These are phyloP conservation scores for Colletotrichum chrysophilum DNA, from an alignment of 2,329 filamentous ascomycete genomes.

Conservation along the genomic window DNA sequence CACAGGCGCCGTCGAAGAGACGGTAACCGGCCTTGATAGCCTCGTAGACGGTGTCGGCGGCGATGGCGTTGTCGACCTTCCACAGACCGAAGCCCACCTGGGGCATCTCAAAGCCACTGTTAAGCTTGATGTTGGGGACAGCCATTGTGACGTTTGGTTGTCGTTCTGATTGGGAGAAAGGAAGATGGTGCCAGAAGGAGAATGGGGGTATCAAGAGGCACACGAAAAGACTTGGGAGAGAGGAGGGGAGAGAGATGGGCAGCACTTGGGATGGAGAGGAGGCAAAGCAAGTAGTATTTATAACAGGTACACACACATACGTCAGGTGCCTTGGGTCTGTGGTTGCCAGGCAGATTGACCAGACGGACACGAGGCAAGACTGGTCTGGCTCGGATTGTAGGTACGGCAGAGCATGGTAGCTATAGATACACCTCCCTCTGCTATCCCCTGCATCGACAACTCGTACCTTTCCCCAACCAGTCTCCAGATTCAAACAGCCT, in stretches of 20 bases:
- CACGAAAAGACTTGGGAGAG: not conserved
- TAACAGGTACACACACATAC: not conserved
- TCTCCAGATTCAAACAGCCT: not conserved
- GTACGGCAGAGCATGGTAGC: not conserved
- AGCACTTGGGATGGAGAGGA: not conserved
- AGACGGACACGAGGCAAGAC: not conserved
- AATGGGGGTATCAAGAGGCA: not conserved
- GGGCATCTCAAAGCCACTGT: constrained; percentile 72
- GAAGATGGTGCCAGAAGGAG: not conserved
- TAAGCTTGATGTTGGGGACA: constrained; percentile 64
- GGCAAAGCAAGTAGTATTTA: constrained; percentile 8
- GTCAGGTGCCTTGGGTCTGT: not conserved
- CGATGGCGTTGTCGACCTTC: constrained; percentile 79
- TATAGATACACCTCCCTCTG: not conserved
- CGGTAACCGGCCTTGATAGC: constrained; percentile 69
- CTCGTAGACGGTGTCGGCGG: constrained; percentile 80
- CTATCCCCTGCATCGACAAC: not conserved
- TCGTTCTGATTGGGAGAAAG: not conserved
- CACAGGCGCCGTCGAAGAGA: constrained; percentile 64
- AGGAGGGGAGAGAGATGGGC: not conserved
- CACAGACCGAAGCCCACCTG: constrained; percentile 81
- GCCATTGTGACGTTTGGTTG: constrained; percentile 4
- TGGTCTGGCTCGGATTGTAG: not conserved
- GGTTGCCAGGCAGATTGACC: not conserved
- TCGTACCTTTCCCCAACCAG: not conserved